These are phyloP conservation scores for Trichocladium uniseriatum DNA, from an alignment of 495 filamentous ascomycete genomes.

Conservation along the genomic window DNA sequence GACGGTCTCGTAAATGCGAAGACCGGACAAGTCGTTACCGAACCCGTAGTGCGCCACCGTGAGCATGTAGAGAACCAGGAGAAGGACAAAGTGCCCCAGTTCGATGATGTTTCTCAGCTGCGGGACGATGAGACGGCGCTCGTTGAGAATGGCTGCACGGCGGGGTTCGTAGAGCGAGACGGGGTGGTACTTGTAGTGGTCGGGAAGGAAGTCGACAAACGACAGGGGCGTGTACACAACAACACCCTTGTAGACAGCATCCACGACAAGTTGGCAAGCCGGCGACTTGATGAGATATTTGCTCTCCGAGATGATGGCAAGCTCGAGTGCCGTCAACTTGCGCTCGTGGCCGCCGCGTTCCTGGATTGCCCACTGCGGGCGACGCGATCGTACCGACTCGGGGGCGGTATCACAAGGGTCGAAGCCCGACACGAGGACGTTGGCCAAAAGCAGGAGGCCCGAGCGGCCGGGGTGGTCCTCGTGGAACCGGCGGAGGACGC, in stretches of 20 bases:
- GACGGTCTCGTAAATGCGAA: conserved; percentile 39
- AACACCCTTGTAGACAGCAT: conserved; percentile 48
- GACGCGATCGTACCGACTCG: conserved; percentile 34
- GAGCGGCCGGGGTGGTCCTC: conserved; percentile 47
- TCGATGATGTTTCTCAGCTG: conserved; percentile 51
- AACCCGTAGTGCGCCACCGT: conserved; percentile 42
- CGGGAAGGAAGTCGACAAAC: conserved; percentile 56
- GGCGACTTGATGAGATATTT: conserved; percentile 49
- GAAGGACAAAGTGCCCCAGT: conserved; percentile 46
- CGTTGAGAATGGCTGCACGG: conserved; percentile 50
- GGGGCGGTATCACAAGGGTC: conserved; percentile 55
- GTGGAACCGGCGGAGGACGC: conserved; percentile 51
- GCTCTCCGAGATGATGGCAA: conserved; percentile 55
- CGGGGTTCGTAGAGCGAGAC: conserved; percentile 54
- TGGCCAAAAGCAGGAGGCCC: conserved; percentile 49
- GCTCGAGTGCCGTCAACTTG: conserved; percentile 51
- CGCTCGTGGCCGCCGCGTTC: conserved; percentile 43
- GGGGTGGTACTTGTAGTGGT: conserved; percentile 56
- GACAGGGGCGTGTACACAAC: conserved; percentile 53
- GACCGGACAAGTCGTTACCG: conserved; percentile 31
- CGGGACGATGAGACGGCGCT: conserved; percentile 57
- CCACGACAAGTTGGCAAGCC: conserved; percentile 51
- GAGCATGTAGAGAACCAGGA: conserved; percentile 48
- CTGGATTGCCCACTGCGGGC: conserved; percentile 36
- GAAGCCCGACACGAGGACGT: conserved; percentile 53